Evolutionary conservation across 768 basidiomycete species (phyloP), one percentile per base, ranked within the genome.

Genomic region (Pulveroboletus sp.): DNA sequence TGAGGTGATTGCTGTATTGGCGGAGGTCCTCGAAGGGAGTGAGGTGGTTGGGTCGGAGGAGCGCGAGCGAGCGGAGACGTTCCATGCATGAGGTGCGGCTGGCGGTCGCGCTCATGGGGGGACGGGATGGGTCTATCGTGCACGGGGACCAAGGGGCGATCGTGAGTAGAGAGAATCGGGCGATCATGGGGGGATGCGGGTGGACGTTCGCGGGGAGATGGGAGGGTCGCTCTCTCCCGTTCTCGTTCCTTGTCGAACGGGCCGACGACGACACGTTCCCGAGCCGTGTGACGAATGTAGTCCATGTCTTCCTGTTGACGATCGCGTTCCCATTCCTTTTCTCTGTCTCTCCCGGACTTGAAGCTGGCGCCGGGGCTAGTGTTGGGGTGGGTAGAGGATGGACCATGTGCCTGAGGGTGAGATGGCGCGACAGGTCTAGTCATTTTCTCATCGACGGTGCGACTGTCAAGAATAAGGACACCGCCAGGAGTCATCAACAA

Each of bases 261-360:
- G 19, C 51, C 61, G 7, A 16, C 22, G 10, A 48, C 24, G 29
- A 51, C 52, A 20, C 65, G 64, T 2, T 67, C 65, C 24, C 65
- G 57, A 44, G 65, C 58, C 29, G 36, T 31, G 11, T 58, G 60
- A 29, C 63, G 65, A 2, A 56, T 63, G 16, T 50, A 16, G 5
- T 67, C 65, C 51, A 67, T 62, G 14, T 65, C 64, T 17, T 66
- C 62, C 17, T 60, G 64, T 19, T 54, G 49, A 38, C 64, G 64
- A 45, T 65, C 63, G 20, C 65, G 63, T 5, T 64, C 65, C 53
- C 64, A 60, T 1, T 68, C 66, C 16, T 55, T 54, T 32, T 65
- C 63, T 43, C 58, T 55, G 1, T 68, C 64, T 41, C 65, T 65
- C 5, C 45, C 57, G 7, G 61, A 24, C 17, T 53, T 64, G 53